Evolutionary conservation across 208 protist genomes (phyloP).

Genomic region (Leishmania arabica): DNA sequence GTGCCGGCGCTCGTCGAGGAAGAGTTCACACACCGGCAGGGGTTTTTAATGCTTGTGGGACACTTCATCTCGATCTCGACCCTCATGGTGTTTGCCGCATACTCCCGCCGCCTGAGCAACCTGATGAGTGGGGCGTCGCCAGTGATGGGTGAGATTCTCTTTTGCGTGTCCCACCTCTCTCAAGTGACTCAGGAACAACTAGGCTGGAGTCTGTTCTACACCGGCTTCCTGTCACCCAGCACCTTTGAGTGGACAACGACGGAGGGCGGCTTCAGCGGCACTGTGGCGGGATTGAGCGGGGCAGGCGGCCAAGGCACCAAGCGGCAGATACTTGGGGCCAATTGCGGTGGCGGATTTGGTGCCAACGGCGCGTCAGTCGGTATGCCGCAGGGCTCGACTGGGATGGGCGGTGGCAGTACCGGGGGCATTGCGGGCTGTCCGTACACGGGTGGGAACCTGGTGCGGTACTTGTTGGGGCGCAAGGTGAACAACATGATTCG

Average conservation of each 20-base stretch:
- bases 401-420: neutral
- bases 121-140: constrained; percentile 31
- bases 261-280: constrained; percentile 5
- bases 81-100: constrained; percentile 16
- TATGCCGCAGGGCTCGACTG: neutral
- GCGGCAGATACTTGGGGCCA: neutral
- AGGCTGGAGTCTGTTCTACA: constrained; percentile 32
- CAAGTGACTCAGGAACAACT: constrained; percentile 39
- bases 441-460: constrained; percentile 15
- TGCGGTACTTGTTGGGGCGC: constrained; percentile 29
- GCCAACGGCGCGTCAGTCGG: neutral
- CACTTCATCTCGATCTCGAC: constrained; percentile 18
- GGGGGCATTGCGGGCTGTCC: neutral
- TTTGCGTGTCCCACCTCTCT: constrained; percentile 27
- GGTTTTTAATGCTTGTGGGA: constrained; percentile 10
- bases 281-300: neutral
- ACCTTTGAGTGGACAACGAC: constrained; percentile 9
- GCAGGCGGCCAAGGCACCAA: neutral
- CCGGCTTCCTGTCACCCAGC: constrained; percentile 15
- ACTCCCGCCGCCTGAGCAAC: constrained; percentile 25
- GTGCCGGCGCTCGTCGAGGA: neutral
- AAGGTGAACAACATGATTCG: constrained; percentile 9
- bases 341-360: neutral
- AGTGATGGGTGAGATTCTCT: constrained; percentile 33
- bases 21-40: neutral